Conservation (phyloP, 768 basidiomycete genomes). For the Phlegmacium glaucopus region DNA sequence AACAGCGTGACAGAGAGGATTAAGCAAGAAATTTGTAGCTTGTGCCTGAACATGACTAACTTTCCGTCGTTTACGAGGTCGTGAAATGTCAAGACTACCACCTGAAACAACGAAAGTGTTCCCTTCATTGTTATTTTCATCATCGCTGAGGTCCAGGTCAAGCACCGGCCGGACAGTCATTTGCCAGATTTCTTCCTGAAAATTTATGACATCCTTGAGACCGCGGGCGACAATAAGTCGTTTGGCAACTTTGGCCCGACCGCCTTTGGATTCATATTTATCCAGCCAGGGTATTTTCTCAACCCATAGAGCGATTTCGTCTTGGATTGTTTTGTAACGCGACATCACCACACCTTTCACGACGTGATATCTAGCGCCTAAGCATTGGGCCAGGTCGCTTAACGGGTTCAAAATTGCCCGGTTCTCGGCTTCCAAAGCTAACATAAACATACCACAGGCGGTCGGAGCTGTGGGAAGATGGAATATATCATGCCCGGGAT, state of each 20-base stretch:
- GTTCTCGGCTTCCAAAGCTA: constrained; percentile 67
- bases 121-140: constrained; percentile 15
- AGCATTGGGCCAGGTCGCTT: constrained; percentile 51
- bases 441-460: constrained; percentile 67
- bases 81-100: neutral
- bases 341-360: constrained; percentile 57
- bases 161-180: constrained; percentile 37
- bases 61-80: constrained; percentile 25
- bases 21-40: constrained; percentile 54
- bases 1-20: constrained; percentile 44
- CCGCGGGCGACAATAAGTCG: constrained; percentile 65
- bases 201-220: constrained; percentile 65
- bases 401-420: constrained; percentile 50
- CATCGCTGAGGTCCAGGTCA: constrained; percentile 34
- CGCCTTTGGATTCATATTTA: constrained; percentile 45
- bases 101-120: neutral
- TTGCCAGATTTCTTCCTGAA: constrained; percentile 60
- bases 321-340: constrained; percentile 65
- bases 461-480: constrained; percentile 41
- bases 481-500: constrained; percentile 32
- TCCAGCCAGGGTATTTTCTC: constrained; percentile 73
- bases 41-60: constrained; percentile 33
- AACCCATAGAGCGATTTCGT: constrained; percentile 56
- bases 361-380: constrained; percentile 50
- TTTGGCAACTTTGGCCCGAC: constrained; percentile 59